A percentile compares a stretch with the other conserved stretches of the same genome.
These are phyloP conservation scores for Coemansia sp. DNA, from an alignment of 192 early-diverging fungal species.

Conservation along the genomic window DNA sequence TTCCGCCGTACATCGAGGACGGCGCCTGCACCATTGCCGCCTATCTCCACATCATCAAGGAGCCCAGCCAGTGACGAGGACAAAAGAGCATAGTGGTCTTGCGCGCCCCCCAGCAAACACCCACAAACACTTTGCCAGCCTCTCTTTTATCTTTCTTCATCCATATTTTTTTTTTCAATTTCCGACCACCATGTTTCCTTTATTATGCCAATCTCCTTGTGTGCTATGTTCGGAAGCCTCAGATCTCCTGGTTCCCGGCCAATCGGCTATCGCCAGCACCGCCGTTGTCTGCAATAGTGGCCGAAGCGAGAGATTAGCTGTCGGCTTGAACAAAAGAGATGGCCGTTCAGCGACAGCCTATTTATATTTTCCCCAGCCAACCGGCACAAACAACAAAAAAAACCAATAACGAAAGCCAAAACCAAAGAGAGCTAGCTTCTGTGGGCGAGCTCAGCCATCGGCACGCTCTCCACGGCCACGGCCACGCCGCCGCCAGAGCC, in stretches of 20 bases:
- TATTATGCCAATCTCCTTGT: no score
- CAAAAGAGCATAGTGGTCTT: neutral
- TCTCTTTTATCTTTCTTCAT: neutral
- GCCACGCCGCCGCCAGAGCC: neutral
- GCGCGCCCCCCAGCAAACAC: neutral
- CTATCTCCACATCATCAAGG: constrained; percentile 78
- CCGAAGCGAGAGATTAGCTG: no score
- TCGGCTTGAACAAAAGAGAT: no score
- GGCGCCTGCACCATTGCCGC: constrained; percentile 71
- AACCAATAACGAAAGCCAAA: neutral
- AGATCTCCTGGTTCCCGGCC: no score
- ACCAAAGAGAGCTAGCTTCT: neutral
- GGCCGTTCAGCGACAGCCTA: no score
- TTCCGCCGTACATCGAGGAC: constrained; percentile 70
- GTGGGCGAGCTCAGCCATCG: constrained; percentile 12
- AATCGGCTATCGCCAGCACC: no score
- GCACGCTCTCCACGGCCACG: constrained; percentile 2
- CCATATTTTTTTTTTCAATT: no score
- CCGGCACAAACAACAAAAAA: neutral
- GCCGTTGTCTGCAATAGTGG: no score
- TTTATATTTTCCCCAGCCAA: no score
- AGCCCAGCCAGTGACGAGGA: constrained; percentile 57
- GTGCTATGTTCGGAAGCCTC: no score
- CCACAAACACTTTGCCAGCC: neutral
- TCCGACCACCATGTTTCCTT: no score